These are phyloP conservation scores for Apiotrichum mycotoxinovorans DNA, from an alignment of 1,284 basidiomycete species.

Conservation along the genomic window DNA sequence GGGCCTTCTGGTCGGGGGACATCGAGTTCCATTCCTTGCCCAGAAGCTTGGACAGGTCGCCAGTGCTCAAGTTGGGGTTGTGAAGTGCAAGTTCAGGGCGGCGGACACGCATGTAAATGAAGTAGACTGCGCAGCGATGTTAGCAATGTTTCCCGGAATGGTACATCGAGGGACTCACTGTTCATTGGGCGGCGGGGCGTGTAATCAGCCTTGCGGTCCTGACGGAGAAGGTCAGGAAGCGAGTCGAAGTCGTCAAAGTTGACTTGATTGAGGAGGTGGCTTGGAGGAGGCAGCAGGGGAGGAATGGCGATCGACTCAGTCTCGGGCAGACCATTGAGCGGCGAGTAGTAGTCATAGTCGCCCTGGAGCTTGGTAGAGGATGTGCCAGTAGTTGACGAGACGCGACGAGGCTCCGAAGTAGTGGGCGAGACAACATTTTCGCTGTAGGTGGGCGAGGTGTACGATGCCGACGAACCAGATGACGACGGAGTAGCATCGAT, in stretches of 20 bases:
- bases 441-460: constrained; percentile 1
- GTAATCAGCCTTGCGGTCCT: constrained; percentile 19
- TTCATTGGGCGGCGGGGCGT: constrained; percentile 22
- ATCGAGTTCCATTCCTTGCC: constrained; percentile 21
- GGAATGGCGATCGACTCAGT: constrained; percentile 13
- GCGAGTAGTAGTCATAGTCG: constrained; percentile 12
- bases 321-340: constrained; percentile 10
- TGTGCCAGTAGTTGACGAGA: neutral
- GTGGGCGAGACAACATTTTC: neutral
- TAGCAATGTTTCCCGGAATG: neutral
- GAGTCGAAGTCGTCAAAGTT: constrained; percentile 20
- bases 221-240: constrained; percentile 20
- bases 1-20: constrained; percentile 15
- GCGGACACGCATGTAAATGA: constrained; percentile 23
- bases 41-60: constrained; percentile 21
- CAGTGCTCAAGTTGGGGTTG: constrained; percentile 19
- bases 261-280: constrained; percentile 3
- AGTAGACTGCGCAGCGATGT: constrained; percentile 11
- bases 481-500: neutral
- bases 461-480: neutral
- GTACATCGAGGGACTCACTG: constrained; percentile 5
- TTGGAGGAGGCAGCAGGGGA: constrained; percentile 9
- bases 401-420: neutral
- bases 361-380: neutral
- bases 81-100: constrained; percentile 18